phyloP scores from a whole-genome alignment of 352 stramenopile species.

The Globisporangium apiculatum region DNA sequence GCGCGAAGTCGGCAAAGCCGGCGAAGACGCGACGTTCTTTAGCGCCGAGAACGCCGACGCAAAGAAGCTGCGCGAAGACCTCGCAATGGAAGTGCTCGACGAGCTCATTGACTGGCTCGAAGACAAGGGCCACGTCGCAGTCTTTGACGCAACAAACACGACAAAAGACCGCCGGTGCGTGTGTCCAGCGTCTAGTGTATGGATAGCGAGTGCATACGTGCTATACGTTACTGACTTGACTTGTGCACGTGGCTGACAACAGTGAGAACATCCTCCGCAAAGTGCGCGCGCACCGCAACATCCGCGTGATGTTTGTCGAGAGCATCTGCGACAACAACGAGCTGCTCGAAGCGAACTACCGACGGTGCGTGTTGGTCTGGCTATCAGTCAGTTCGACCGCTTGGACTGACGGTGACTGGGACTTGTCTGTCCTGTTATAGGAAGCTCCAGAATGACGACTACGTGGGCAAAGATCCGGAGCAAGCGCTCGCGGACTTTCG shows the following conservation, averaged over 20 bases:
- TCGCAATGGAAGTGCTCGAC: conserved; percentile 81
- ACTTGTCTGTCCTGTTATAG: conserved; percentile 20
- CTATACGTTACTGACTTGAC: background rate
- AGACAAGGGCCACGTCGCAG: conserved; percentile 83
- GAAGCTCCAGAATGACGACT: conserved; percentile 88
- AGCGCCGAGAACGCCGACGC: conserved; percentile 83
- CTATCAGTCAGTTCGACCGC: background rate
- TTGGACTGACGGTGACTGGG: background rate
- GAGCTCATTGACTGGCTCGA: conserved; percentile 91
- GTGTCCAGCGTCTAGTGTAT: too few relatives aligned
- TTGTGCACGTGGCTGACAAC: conserved; percentile 4
- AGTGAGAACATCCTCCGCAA: conserved; percentile 58
- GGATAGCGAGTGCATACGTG: too few relatives aligned
- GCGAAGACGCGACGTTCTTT: conserved; percentile 88
- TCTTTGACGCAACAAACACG: conserved; percentile 96
- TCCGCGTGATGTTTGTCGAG: conserved; percentile 92
- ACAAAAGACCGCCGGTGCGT: conserved; percentile 63
- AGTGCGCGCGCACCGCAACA: conserved; percentile 51
- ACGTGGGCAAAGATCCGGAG: conserved; percentile 75
- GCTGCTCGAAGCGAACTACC: conserved; percentile 90
- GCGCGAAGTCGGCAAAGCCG: conserved; percentile 62
- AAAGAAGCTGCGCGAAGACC: conserved; percentile 79
- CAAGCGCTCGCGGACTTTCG: conserved; percentile 86
- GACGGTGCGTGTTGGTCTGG: conserved; percentile 26
- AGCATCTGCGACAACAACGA: conserved; percentile 92